Evolutionary conservation across 371 early-diverging fungal genomes (phyloP).

Genomic region (Conidiobolus incongruus): DNA sequence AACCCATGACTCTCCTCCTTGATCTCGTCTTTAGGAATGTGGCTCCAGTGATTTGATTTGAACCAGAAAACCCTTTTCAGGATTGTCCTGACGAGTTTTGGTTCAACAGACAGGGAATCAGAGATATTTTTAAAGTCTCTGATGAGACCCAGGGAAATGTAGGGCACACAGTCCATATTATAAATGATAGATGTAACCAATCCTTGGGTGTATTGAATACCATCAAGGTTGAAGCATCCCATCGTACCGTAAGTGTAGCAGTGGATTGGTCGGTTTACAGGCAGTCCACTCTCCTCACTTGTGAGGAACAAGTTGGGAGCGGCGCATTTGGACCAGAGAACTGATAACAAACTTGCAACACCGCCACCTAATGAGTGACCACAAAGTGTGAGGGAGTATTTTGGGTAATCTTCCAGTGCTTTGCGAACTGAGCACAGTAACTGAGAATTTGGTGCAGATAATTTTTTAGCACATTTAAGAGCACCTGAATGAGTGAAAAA

Average conservation of each 20-base stretch:
- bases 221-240: slow-evolving; percentile 34
- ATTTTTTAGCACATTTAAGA: slow-evolving; percentile 41
- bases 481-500: slow-evolving; percentile 53
- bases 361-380: slow-evolving; percentile 70
- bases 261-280: slow-evolving; percentile 47
- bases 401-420: slow-evolving; percentile 32
- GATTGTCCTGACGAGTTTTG: slow-evolving; percentile 40
- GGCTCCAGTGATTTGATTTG: slow-evolving; percentile 10
- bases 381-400: slow-evolving; percentile 51
- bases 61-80: slow-evolving; percentile 27
- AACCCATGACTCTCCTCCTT: too few species aligned
- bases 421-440: slow-evolving; percentile 35
- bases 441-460: slow-evolving; percentile 33
- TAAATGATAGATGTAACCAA: slow-evolving; percentile 52
- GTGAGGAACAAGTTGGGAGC: slow-evolving; percentile 27
- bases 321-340: slow-evolving; percentile 30
- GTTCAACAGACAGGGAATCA: slow-evolving; percentile 33
- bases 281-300: slow-evolving; percentile 30
- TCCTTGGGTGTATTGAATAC: slow-evolving; percentile 39
- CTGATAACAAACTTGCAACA: slow-evolving; percentile 36
- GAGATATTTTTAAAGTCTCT: slow-evolving; percentile 53
- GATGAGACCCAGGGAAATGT: slow-evolving; percentile 41
- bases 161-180: slow-evolving; percentile 42
- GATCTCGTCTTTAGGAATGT: slow-evolving; percentile 5
- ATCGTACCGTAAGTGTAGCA: slow-evolving; percentile 57